Evolutionary conservation across 2,329 filamentous ascomycete species (phyloP).

Genomic region (Claviceps africana): DNA sequence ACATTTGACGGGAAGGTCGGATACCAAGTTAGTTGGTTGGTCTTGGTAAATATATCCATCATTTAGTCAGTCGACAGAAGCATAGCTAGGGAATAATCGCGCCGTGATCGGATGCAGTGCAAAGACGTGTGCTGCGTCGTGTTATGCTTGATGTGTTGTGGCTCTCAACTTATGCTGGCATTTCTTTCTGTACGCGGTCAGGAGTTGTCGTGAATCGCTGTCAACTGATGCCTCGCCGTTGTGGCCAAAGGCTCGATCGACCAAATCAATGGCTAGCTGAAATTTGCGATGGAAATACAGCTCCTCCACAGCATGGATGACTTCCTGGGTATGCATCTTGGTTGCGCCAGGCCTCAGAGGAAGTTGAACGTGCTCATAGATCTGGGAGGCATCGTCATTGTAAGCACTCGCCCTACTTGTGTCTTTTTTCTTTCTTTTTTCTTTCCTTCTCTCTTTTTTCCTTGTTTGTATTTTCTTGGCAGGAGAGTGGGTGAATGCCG

Average conservation of each 20-base stretch:
- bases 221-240: constrained; percentile 24
- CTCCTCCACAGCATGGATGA: constrained; percentile 43
- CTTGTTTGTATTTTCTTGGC: not conserved
- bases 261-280: constrained; percentile 29
- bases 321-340: constrained; percentile 35
- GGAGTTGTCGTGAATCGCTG: constrained; percentile 24
- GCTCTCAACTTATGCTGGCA: constrained; percentile 21
- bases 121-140: not conserved
- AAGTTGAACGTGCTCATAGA: constrained; percentile 27
- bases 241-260: constrained; percentile 20
- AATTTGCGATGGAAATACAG: constrained; percentile 40
- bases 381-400: constrained; percentile 18
- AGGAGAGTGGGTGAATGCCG: not conserved
- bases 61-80: not conserved
- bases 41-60: not conserved
- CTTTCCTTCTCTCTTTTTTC: not conserved
- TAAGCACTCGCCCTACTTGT: not conserved
- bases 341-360: constrained; percentile 23
- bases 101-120: not conserved
- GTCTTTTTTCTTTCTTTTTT: no score
- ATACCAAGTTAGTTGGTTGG: no score
- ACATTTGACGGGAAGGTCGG: no score
- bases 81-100: not conserved
- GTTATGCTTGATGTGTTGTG: not conserved
- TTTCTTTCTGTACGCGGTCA: constrained; percentile 29